phyloP scores from a whole-genome alignment of 352 stramenopile species.

The Globisporangium mamillatum region DNA sequence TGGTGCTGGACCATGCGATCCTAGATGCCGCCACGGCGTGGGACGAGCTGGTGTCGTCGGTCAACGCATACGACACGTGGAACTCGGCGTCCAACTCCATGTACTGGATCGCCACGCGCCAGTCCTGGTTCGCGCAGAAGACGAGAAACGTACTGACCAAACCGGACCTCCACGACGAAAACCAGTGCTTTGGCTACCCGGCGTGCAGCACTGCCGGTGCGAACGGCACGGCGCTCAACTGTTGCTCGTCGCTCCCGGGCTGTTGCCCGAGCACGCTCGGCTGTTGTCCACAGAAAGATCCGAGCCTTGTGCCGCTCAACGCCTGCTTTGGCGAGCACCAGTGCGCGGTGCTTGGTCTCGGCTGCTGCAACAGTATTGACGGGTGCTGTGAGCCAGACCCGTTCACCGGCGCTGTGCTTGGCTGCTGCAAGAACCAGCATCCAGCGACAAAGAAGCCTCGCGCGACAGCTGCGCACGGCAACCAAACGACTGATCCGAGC shows the following conservation, averaged over 20 bases:
- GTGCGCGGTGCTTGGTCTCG: constrained; percentile 52
- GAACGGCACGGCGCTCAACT: constrained; percentile 60
- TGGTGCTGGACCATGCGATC: constrained; percentile 74
- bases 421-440: constrained; percentile 67
- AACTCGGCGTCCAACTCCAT: constrained; percentile 71
- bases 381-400: constrained; percentile 64
- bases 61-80: constrained; percentile 68
- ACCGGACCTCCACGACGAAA: constrained; percentile 29
- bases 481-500: constrained; percentile 6
- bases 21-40: constrained; percentile 53
- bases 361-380: constrained; percentile 69
- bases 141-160: constrained; percentile 28
- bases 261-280: constrained; percentile 64
- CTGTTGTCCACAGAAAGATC: constrained; percentile 59
- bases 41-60: constrained; percentile 50
- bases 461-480: constrained; percentile 15
- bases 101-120: constrained; percentile 71
- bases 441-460: constrained; percentile 30
- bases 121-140: constrained; percentile 62
- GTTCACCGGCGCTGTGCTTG: constrained; percentile 40
- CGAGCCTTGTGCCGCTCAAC: constrained; percentile 38
- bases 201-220: constrained; percentile 46
- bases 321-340: constrained; percentile 62
- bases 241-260: constrained; percentile 62
- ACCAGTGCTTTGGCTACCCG: constrained; percentile 70